Evolutionary conservation across 805 yeast species (phyloP).

Genomic region (Nakazawaea sp.): DNA sequence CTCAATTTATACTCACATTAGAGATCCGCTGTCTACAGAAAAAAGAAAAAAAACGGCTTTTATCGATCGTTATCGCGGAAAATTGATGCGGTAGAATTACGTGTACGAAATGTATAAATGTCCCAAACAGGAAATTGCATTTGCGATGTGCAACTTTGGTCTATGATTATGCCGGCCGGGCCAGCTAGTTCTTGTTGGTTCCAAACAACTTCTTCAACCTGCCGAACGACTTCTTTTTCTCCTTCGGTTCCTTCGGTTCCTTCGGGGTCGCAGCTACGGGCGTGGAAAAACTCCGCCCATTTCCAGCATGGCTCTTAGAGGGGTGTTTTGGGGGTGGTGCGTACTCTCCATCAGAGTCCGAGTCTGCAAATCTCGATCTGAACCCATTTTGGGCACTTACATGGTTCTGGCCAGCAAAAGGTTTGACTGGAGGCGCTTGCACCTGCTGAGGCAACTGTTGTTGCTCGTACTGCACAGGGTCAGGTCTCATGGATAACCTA

Average conservation of each 20-base stretch:
- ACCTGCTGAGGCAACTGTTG: slow-evolving; percentile 19
- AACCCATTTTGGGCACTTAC: slow-evolving; percentile 17
- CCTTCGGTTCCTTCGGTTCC: slow-evolving; percentile 5
- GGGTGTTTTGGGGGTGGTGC: slow-evolving; percentile 12
- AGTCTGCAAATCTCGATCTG: slow-evolving; percentile 55
- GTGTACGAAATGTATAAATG: too few relatives aligned
- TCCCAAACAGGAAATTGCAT: too few relatives aligned
- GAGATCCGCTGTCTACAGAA: too few relatives aligned
- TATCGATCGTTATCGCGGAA: too few relatives aligned
- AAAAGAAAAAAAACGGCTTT: too few relatives aligned
- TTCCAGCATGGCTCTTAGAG: neutral
- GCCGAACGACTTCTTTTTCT: slow-evolving; percentile 25
- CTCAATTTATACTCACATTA: too few relatives aligned
- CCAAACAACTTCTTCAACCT: slow-evolving; percentile 29
- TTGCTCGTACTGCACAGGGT: slow-evolving; percentile 14
- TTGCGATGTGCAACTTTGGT: too few relatives aligned
- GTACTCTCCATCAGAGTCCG: slow-evolving; percentile 50
- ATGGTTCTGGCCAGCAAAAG: slow-evolving; percentile 9
- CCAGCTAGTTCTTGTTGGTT: too few relatives aligned
- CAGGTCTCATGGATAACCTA: slow-evolving; percentile 8
- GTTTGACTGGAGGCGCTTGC: slow-evolving; percentile 15
- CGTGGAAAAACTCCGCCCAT: slow-evolving; percentile 6
- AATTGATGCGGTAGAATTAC: too few relatives aligned
- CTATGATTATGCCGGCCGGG: too few relatives aligned
- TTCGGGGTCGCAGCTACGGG: slow-evolving; percentile 1